phyloP scores from a whole-genome alignment of 805 yeast genomes.

The Diddensiella caesifluorescens region DNA sequence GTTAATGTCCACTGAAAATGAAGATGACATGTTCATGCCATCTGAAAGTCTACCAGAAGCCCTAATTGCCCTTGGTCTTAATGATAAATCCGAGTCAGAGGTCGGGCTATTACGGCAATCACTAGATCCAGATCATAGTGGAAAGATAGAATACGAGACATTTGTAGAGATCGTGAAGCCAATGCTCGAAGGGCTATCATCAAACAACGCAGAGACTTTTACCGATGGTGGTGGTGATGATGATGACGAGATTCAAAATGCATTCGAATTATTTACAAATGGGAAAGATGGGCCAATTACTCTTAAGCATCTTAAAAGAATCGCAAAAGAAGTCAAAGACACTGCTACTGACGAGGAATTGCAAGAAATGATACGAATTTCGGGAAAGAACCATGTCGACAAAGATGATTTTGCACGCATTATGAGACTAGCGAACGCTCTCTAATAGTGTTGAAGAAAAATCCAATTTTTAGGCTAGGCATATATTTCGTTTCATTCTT shows the following conservation, averaged over 20 bases:
- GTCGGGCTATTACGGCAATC: conserved; percentile 12
- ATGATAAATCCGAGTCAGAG: conserved; percentile 15
- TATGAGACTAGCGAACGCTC: conserved; percentile 24
- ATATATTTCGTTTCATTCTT: not conserved
- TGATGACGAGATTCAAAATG: conserved; percentile 12
- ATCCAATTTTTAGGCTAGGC: not conserved
- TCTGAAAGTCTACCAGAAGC: conserved; percentile 27
- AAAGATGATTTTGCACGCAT: conserved; percentile 24
- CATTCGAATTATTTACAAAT: conserved; percentile 15
- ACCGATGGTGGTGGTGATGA: conserved; percentile 7
- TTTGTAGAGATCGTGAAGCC: conserved; percentile 24
- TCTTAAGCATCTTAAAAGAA: conserved; percentile 23
- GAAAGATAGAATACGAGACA: conserved; percentile 28
- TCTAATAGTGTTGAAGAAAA: conserved; percentile 5
- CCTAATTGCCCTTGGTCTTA: conserved; percentile 26
- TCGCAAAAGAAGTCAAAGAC: conserved; percentile 26
- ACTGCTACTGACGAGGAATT: conserved; percentile 28
- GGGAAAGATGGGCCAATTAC: conserved; percentile 25
- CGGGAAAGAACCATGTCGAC: conserved; percentile 19
- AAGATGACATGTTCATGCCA: conserved; percentile 18
- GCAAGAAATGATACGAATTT: conserved; percentile 28
- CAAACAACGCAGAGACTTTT: no score
- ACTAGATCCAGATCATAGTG: conserved; percentile 25
- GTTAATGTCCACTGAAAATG: conserved; percentile 22
- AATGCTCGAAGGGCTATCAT: conserved; percentile 2